These are phyloP conservation scores for Sanghuangporus baumii DNA, from an alignment of 1,284 basidiomycete genomes.

Conservation along the genomic window DNA sequence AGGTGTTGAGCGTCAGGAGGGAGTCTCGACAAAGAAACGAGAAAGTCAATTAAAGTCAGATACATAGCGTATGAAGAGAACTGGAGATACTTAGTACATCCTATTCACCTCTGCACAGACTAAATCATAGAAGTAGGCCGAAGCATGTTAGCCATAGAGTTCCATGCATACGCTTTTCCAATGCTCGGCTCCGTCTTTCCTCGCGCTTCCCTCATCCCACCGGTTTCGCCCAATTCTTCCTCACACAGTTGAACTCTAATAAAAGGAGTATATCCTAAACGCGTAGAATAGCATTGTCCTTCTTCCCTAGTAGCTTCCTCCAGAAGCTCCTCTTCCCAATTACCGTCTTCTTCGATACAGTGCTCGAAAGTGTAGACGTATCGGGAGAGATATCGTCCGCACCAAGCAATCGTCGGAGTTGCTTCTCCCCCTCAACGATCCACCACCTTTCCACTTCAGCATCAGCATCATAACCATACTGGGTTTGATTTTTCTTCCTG, in stretches of 20 bases:
- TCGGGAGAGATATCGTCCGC: neutral
- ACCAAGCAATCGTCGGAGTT: slow-evolving; percentile 5
- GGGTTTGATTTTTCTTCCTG: slow-evolving; percentile 18
- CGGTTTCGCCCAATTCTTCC: no score
- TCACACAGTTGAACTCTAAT: neutral
- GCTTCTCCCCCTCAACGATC: slow-evolving; percentile 16
- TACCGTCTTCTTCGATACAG: neutral
- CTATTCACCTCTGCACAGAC: no score
- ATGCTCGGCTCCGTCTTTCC: no score
- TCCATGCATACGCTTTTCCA: no score
- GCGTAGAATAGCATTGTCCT: neutral
- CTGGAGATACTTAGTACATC: no score
- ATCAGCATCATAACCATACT: slow-evolving; percentile 21
- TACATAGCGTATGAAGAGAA: no score
- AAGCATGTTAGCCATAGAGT: no score
- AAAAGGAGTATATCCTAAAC: neutral
- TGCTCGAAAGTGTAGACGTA: neutral
- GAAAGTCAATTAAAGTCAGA: no score
- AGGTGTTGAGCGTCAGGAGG: no score
- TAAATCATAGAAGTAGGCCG: no score
- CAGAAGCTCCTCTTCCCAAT: neutral
- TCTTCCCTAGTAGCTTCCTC: neutral
- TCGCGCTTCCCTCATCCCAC: no score
- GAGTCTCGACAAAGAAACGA: no score
- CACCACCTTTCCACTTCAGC: slow-evolving; percentile 17